A percentile compares a stretch with the other conserved stretches of the same genome.
Evolutionary conservation across 2,329 filamentous ascomycete genomes (phyloP).

Genomic region (Arthrobotrys megalospora): DNA sequence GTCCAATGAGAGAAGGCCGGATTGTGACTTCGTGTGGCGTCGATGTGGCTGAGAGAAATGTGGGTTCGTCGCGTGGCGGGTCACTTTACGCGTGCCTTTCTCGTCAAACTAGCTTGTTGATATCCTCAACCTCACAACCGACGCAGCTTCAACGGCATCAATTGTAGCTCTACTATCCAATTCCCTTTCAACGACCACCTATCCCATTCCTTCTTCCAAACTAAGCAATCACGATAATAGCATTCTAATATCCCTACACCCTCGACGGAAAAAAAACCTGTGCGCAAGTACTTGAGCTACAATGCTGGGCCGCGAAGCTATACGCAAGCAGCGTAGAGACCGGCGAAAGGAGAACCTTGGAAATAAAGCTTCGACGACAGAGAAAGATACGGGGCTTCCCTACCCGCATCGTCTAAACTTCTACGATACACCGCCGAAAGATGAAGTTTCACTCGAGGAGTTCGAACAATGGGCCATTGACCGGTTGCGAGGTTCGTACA

Average conservation of each 20-base stretch:
- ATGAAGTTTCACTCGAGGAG: constrained; percentile 94
- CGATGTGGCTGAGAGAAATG: neutral
- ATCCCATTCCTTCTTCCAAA: neutral
- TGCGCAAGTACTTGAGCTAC: neutral
- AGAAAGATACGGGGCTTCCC: constrained; percentile 20
- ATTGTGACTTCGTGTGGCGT: constrained; percentile 1
- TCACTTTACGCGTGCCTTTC: constrained; percentile 15
- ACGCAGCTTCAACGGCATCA: neutral
- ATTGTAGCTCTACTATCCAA: no score
- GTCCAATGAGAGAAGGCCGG: constrained; percentile 3
- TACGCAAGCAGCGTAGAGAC: constrained; percentile 32
- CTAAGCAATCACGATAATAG: neutral
- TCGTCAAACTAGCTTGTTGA: constrained; percentile 5
- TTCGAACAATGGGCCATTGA: constrained; percentile 99
- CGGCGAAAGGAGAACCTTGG: neutral
- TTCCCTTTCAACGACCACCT: no score
- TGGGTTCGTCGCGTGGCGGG: neutral
- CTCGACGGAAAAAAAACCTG: neutral
- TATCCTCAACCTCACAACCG: neutral
- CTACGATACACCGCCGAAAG: constrained; percentile 87
- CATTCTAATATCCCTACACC: no score
- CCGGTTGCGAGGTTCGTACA: constrained; percentile 80
- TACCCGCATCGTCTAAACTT: constrained; percentile 93
- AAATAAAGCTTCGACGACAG: constrained; percentile 4
- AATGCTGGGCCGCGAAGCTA: constrained; percentile 46